phyloP scores from a whole-genome alignment of 108 stramenopile genomes.

The Cyclotella atomus region DNA sequence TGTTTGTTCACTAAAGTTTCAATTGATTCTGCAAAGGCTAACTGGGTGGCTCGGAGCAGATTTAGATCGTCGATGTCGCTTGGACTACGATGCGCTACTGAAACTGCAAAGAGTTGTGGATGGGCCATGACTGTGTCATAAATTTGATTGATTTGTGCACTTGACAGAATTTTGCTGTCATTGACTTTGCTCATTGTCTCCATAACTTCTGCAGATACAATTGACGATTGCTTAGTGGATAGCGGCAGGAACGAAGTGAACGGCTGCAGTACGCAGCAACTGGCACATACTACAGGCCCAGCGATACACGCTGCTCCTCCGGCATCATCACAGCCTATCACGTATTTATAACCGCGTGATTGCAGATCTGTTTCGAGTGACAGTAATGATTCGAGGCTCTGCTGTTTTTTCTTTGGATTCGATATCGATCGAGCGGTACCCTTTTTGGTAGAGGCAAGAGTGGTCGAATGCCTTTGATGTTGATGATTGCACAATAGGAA shows the following conservation, averaged over 20 bases:
- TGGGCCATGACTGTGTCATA: conserved; percentile 54
- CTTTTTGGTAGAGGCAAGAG: background rate
- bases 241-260: conserved; percentile 16
- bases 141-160: conserved; percentile 52
- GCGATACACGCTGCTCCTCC: conserved; percentile 81
- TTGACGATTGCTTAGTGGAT: conserved; percentile 1
- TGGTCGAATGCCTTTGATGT: background rate
- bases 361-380: conserved; percentile 36
- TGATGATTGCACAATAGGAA: background rate
- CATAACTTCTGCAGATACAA: conserved; percentile 12
- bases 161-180: conserved; percentile 68
- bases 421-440: background rate
- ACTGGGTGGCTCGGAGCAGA: conserved; percentile 55
- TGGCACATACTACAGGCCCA: conserved; percentile 77
- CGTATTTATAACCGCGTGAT: conserved; percentile 42
- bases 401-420: conserved; percentile 24
- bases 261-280: conserved; percentile 57
- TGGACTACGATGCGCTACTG: conserved; percentile 48
- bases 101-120: conserved; percentile 53
- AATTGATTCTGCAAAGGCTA: conserved; percentile 72
- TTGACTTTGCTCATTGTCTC: conserved; percentile 47
- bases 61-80: conserved; percentile 65
- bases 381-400: conserved; percentile 32
- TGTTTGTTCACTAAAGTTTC: conserved; percentile 54
- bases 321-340: conserved; percentile 80